Conservation (phyloP, 2,329 filamentous ascomycete species). For the Pestalotiopsis sp. region DNA sequence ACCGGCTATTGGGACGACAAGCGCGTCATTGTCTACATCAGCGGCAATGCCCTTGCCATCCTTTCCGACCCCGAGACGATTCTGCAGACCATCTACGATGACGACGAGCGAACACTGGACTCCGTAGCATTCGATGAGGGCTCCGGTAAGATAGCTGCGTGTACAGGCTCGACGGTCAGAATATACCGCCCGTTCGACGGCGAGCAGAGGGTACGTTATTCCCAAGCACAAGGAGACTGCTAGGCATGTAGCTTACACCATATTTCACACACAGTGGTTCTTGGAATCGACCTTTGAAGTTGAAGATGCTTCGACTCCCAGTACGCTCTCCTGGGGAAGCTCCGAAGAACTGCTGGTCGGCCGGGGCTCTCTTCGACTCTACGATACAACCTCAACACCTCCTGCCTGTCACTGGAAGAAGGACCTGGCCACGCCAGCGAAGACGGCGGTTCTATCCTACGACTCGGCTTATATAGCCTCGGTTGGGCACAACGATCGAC, state of each 20-base stretch:
- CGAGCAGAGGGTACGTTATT: slow-evolving; percentile 67
- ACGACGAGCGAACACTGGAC: slow-evolving; percentile 68
- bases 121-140: slow-evolving; percentile 80
- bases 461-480: slow-evolving; percentile 88
- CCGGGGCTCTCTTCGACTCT: slow-evolving; percentile 71
- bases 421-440: slow-evolving; percentile 70
- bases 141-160: slow-evolving; percentile 83
- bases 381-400: slow-evolving; percentile 49
- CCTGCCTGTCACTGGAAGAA: slow-evolving; percentile 73
- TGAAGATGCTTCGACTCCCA: slow-evolving; percentile 49
- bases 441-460: slow-evolving; percentile 78
- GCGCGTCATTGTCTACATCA: slow-evolving; percentile 69
- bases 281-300: slow-evolving; percentile 64
- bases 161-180: slow-evolving; percentile 67
- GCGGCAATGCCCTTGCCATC: slow-evolving; percentile 84
- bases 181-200: slow-evolving; percentile 80
- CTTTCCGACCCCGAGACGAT: slow-evolving; percentile 74
- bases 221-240: slow-evolving; percentile 10
- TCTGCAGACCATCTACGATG: slow-evolving; percentile 89
- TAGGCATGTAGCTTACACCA: slow-evolving; percentile 8
- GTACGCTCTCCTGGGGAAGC: slow-evolving; percentile 79
- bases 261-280: slow-evolving; percentile 52
- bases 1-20: slow-evolving; percentile 47
- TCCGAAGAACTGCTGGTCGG: slow-evolving; percentile 84
- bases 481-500: slow-evolving; percentile 73